Percentiles rank a stretch among this genome's conserved stretches.
phyloP scores from a whole-genome alignment of 257 asterid species.

The Jacaranda copaia region DNA sequence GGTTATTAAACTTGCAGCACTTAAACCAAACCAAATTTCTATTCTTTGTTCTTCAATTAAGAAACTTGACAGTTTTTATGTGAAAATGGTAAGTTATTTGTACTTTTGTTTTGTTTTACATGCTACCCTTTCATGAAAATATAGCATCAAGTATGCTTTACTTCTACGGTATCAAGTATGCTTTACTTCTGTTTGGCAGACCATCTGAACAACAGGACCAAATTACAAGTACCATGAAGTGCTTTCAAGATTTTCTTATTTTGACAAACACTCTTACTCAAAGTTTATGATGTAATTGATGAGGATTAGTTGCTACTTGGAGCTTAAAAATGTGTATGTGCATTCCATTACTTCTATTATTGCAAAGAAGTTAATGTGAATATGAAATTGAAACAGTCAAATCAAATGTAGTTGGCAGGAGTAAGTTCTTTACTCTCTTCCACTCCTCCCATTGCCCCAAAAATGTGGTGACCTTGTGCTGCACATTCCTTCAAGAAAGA shows the following conservation, averaged over 20 bases:
- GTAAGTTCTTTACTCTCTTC: background rate
- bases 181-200: background rate
- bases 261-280: background rate
- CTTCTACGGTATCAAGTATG: background rate
- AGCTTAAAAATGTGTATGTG: conserved; percentile 7
- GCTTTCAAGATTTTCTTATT: too few relatives aligned
- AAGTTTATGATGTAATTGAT: background rate
- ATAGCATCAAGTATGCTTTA: background rate
- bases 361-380: background rate
- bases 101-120: background rate
- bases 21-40: too few relatives aligned
- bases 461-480: conserved; percentile 15
- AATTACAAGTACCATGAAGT: background rate
- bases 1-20: too few relatives aligned
- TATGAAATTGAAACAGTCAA: conserved; percentile 1
- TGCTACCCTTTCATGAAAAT: background rate
- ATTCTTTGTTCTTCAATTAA: too few relatives aligned
- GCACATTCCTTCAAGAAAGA: conserved; percentile 10
- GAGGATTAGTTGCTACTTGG: conserved; percentile 14
- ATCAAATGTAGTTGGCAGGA: conserved; percentile 2
- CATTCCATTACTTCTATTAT: background rate
- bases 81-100: too few relatives aligned
- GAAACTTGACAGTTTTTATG: too few relatives aligned
- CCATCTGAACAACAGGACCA: background rate
- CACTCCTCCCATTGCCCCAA: background rate